phyloP scores from a whole-genome alignment of 106 monocot species.

The Dendrobium officinale region DNA sequence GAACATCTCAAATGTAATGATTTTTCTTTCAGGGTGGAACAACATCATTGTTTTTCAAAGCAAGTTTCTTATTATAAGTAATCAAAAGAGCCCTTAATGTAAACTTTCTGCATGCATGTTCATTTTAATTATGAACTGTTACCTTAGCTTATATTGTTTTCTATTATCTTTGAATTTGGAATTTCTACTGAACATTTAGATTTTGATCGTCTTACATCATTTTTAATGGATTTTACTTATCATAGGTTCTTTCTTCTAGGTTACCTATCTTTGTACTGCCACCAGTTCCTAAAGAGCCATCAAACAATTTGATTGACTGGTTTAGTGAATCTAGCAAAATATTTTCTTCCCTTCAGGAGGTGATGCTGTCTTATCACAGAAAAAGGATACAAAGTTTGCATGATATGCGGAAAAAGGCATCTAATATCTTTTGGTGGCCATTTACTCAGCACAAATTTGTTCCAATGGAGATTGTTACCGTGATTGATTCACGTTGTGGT shows the following conservation, averaged over 20 bases:
- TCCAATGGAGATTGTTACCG: conserved; percentile 56
- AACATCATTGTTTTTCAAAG: not conserved
- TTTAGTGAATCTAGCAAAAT: conserved; percentile 57
- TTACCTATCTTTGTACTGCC: conserved; percentile 73
- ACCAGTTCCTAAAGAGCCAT: conserved; percentile 61
- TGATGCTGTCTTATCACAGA: conserved; percentile 42
- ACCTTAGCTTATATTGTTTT: not conserved
- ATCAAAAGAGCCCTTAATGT: not conserved
- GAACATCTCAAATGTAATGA: not conserved
- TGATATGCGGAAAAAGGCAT: conserved; percentile 63
- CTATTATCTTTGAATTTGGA: not conserved
- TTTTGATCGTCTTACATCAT: not conserved
- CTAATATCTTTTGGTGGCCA: conserved; percentile 91
- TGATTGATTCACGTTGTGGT: conserved; percentile 92
- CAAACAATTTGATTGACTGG: conserved; percentile 69
- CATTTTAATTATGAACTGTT: not conserved
- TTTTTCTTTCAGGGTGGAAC: not conserved
- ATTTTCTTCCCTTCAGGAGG: conserved; percentile 60
- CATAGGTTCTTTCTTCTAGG: conserved; percentile 27
- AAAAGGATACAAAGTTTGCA: conserved; percentile 63
- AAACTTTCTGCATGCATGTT: not conserved
- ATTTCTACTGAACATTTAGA: not conserved
- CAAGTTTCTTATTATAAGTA: not conserved
- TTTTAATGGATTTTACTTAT: conserved; percentile 3
- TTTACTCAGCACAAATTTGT: conserved; percentile 95